Percentiles rank a stretch among this genome's conserved stretches.
These are phyloP conservation scores for Hylodesmum podocarpum DNA, from an alignment of 306 rosid genomes.

Conservation along the genomic window DNA sequence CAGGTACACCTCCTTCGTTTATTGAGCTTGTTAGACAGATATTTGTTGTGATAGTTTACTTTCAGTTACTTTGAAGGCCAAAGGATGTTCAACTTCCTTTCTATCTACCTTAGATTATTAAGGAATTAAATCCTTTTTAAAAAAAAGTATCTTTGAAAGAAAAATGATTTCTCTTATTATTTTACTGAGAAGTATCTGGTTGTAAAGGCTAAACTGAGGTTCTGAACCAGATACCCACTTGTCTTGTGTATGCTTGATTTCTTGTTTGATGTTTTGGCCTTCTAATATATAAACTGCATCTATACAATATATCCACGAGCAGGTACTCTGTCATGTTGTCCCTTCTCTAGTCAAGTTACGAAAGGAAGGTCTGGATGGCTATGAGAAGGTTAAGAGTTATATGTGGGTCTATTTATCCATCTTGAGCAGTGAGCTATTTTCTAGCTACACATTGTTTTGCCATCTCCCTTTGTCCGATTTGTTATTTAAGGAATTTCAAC, in stretches of 20 bases:
- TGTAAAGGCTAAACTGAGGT: neutral
- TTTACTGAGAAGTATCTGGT: neutral
- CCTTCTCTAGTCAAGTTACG: conserved; percentile 96
- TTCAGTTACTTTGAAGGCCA: conserved; percentile 25
- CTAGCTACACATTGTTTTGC: conserved; percentile 34
- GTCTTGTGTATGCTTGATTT: conserved; percentile 10
- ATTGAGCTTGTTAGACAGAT: conserved; percentile 1
- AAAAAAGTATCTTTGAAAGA: neutral
- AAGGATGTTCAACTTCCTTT: conserved; percentile 8
- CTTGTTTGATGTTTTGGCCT: conserved; percentile 1
- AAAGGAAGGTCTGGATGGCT: conserved; percentile 97
- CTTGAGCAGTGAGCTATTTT: conserved; percentile 58
- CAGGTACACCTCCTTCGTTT: conserved; percentile 58
- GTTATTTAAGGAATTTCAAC: conserved; percentile 33
- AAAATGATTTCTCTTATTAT: conserved; percentile 1
- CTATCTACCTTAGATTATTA: conserved; percentile 10
- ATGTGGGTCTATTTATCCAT: conserved; percentile 93
- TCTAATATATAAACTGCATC: neutral
- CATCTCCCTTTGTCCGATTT: neutral
- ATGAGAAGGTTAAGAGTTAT: conserved; percentile 97
- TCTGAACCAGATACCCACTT: conserved; percentile 2
- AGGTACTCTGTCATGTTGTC: conserved; percentile 86
- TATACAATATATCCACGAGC: conserved; percentile 31
- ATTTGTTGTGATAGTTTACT: neutral
- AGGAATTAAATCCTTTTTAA: neutral